Percentiles rank a stretch among this genome's conserved stretches.
Conservation (phyloP, 345 rosid genomes). For the Pugionium cornutum region DNA sequence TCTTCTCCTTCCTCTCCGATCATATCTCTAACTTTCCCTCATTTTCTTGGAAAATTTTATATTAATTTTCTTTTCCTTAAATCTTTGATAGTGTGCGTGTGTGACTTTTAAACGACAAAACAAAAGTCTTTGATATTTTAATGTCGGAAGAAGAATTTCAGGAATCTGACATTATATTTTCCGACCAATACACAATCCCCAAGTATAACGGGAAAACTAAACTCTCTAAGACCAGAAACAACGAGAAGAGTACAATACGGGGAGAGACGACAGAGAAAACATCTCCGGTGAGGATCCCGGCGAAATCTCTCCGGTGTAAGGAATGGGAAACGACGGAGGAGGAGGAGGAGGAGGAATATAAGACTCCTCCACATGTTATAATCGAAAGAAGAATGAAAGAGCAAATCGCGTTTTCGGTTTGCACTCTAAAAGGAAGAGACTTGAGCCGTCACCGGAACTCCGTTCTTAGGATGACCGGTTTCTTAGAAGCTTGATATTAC, state of each 20-base stretch:
- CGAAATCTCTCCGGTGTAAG: slow-evolving; percentile 30
- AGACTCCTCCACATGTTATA: slow-evolving; percentile 63
- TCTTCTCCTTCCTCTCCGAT: slow-evolving; percentile 21
- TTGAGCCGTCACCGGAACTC: slow-evolving; percentile 77
- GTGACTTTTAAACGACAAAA: too few relatives aligned
- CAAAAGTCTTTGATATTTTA: not conserved
- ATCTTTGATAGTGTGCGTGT: not conserved
- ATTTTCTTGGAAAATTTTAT: not conserved
- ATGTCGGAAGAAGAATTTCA: slow-evolving; percentile 58
- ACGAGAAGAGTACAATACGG: not conserved
- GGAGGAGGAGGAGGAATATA: slow-evolving; percentile 27
- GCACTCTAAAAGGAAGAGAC: slow-evolving; percentile 77
- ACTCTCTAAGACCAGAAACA: not conserved
- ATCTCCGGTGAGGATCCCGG: slow-evolving; percentile 42
- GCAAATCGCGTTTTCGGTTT: slow-evolving; percentile 77
- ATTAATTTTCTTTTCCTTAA: not conserved
- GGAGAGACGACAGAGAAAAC: slow-evolving; percentile 32
- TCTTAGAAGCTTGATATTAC: slow-evolving; percentile 58
- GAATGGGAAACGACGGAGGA: slow-evolving; percentile 29
- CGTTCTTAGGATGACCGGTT: slow-evolving; percentile 82
- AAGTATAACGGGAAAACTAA: not conserved
- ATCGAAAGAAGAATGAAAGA: slow-evolving; percentile 50
- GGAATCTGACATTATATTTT: slow-evolving; percentile 56
- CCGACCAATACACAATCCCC: slow-evolving; percentile 32
- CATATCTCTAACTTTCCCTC: not conserved